phyloP scores from a whole-genome alignment of 177 flowering plant genomes.

The Vitis hybrid region DNA sequence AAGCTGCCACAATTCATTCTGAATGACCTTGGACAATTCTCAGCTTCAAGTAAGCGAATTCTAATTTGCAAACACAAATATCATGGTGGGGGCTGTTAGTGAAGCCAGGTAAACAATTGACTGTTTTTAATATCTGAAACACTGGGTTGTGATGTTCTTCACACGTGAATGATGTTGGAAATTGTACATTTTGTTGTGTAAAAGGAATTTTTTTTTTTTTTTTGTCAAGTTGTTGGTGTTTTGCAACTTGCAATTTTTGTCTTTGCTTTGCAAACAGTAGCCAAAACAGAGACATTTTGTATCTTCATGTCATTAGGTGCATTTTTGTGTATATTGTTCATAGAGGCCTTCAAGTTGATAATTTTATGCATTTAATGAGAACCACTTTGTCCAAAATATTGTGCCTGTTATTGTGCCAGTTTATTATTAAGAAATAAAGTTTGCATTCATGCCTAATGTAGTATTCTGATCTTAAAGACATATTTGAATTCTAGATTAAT shows the following conservation, averaged over 20 bases:
- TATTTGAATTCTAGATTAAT: too few species aligned
- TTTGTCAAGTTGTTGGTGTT: neutral
- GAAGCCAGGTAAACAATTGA: neutral
- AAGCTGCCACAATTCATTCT: neutral
- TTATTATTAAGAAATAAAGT: too few species aligned
- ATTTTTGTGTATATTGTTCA: neutral
- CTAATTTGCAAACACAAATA: neutral
- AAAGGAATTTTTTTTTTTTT: too few species aligned
- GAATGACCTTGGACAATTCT: too few species aligned
- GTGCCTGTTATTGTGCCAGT: neutral
- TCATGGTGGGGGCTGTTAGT: neutral
- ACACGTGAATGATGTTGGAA: too few species aligned
- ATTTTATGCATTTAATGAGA: neutral
- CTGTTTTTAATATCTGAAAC: too few species aligned
- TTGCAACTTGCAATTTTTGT: neutral
- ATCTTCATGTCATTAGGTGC: neutral
- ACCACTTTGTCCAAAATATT: neutral
- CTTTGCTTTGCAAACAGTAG: neutral
- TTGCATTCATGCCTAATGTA: too few species aligned
- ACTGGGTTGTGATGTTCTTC: too few species aligned
- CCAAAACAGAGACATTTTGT: neutral
- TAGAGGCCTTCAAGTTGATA: neutral
- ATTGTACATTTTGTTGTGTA: too few species aligned
- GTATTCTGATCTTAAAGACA: too few species aligned
- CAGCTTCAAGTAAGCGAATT: neutral